phyloP scores from a whole-genome alignment of 805 yeast species.

The Candida nemodendra region DNA sequence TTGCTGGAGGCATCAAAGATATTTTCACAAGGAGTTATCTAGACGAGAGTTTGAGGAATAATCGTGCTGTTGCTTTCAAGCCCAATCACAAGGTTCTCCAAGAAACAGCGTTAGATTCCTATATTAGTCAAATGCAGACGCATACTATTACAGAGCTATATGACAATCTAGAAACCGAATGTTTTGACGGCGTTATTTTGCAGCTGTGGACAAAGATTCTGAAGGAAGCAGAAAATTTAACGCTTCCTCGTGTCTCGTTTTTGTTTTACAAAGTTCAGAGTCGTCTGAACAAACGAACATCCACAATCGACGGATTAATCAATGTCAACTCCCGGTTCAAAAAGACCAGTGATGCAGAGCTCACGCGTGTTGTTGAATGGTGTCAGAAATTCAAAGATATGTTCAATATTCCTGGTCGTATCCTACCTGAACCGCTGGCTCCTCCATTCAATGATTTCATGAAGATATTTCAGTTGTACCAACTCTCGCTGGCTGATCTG shows the following conservation, averaged over 20 bases:
- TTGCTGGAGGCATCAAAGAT: conserved; percentile 56
- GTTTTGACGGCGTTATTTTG: conserved; percentile 28
- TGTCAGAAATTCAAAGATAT: conserved; percentile 29
- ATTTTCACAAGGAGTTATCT: conserved; percentile 37
- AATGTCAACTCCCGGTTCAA: conserved; percentile 9
- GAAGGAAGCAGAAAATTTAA: conserved; percentile 62
- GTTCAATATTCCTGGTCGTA: conserved; percentile 27
- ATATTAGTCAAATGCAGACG: conserved; percentile 24
- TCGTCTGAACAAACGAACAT: conserved; percentile 18
- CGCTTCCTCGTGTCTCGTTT: conserved; percentile 66
- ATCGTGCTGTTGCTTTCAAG: conserved; percentile 19
- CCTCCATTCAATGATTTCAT: conserved; percentile 22
- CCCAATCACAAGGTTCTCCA: conserved; percentile 19
- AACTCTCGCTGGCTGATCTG: conserved; percentile 15
- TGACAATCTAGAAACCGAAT: conserved; percentile 30
- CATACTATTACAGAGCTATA: conserved; percentile 26
- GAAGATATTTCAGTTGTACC: conserved; percentile 17
- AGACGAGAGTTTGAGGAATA: conserved; percentile 22
- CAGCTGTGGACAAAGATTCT: conserved; percentile 81
- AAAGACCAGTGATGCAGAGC: conserved; percentile 23
- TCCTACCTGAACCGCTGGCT: conserved; percentile 21
- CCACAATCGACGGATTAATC: conserved; percentile 11
- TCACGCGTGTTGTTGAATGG: conserved; percentile 33
- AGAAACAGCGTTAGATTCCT: conserved; percentile 25
- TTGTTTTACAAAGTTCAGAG: conserved; percentile 32